Evolutionary conservation across 306 rosid genomes (phyloP), one percentile per base, ranked within the genome.

Genomic region (Sechiopsis laciniata): DNA sequence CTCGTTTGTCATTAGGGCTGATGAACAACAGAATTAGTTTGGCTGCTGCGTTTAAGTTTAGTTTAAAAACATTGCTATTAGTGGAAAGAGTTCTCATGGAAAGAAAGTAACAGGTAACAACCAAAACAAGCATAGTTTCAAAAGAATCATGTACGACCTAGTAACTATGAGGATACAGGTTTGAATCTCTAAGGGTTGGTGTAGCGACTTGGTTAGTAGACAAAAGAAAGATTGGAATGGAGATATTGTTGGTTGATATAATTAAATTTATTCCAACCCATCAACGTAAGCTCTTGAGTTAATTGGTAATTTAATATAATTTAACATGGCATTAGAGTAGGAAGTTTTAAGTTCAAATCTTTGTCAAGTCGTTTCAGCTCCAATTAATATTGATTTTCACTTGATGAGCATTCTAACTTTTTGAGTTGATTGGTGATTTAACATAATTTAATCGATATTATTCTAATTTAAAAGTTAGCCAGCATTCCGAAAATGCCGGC

Each of bases 61-160:
- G 4, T 6, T 6, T 12, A 4, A 42, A 13, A 10, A 10, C 72
- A 74, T 73, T 85, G 83, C 83, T 64, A 75, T 55, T 84, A 76
- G 55, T 71, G 88, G 86, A 83, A 83, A 71, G 72, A 70, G 57
- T 70, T 71, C 76, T 76, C 72, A 10, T 26, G 21, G 45, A 17
- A 56, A 70, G 72, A 14, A 59, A 48, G 50, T 50, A 42, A 66
- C 24, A 63, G 51, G 50, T 63, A 63, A 63, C 72, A 26, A 26
- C 29, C 29, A 26, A 26, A 26, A 26, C 2, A 2, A 26, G 29
- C 2, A 26, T 26, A 26, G 29, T 2, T 26, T 2, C 2, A 26
- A 2, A 1, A 2, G 2, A 1, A 26, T 2, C 29, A 26, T 2
- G 29, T 26, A 26, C 29, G 29, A 26, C 2, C 29, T 26, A 26